Evolutionary conservation across 2,329 filamentous ascomycete species (phyloP), one percentile per base, ranked within the genome.

Genomic region (Aspergillus ibericus): DNA sequence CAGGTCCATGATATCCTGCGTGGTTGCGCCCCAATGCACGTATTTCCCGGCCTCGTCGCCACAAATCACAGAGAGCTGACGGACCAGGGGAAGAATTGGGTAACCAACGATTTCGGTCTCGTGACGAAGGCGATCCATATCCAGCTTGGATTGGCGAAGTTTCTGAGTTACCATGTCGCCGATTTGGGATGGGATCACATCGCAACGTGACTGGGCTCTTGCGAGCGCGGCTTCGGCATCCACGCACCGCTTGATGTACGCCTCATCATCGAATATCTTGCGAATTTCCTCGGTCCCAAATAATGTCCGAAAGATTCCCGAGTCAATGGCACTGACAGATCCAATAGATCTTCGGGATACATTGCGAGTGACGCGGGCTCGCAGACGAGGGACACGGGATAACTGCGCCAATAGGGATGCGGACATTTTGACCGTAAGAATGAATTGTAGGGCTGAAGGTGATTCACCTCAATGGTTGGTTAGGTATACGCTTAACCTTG

Each of bases 291-390:
- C 59, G 35, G 59, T 60, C 35, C 59, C 59, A 38, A 58, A 58
- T 12, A 60, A 38, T 20, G 59, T 60, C 13, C 59, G 59, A 38
- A 60, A 60, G 36, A 58, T 60, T 38, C 59, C 44, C 6, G 59
- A 60, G 55, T 65, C 46, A 40, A 62, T 60, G n/a, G 58, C 60
- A 18, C 60, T 62, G 55, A 70, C 66, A 12, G 67, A 68, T 40
- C 68, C 67, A 38, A 27, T 84, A 93, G 62, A 88, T 86, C 70
- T 81, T 81, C 81, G 35, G 82, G 88, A 71, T 86, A 91, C 68
- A 88, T 89, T 64, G 86, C 20, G 29, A 9, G 56, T 18, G 34
- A 55, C 27, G 34, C 55, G 42, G 44, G 58, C 34, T 18, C 53
- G 48, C 38, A 34, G 44, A 25, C 53, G 61, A 35, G 61, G 40